Conservation (phyloP, 805 yeast genomes). For the Metschnikowia kunwiensis region DNA sequence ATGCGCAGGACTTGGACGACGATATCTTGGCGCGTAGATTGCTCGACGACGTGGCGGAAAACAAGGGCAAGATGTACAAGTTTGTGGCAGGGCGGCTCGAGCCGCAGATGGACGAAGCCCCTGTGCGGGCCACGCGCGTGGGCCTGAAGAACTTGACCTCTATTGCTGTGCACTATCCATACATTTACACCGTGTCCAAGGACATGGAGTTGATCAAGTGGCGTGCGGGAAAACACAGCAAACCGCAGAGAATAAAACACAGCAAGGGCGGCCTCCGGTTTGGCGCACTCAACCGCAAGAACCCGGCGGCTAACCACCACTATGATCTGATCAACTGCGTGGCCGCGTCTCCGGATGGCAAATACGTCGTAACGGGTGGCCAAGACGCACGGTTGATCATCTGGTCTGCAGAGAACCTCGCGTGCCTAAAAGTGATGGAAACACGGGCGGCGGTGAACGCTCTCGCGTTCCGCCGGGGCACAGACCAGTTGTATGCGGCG, state of each 20-base stretch:
- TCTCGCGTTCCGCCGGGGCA: constrained; percentile 69
- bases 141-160: constrained; percentile 58
- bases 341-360: constrained; percentile 86
- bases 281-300: constrained; percentile 36
- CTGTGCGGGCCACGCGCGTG: constrained; percentile 49
- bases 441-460: constrained; percentile 73
- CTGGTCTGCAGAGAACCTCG: constrained; percentile 79
- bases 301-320: constrained; percentile 67
- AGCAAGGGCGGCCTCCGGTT: constrained; percentile 58
- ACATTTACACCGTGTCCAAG: constrained; percentile 77
- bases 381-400: constrained; percentile 74
- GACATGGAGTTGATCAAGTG: constrained; percentile 79
- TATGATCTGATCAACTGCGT: constrained; percentile 70
- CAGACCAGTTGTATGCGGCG: constrained; percentile 86
- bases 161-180: constrained; percentile 54
- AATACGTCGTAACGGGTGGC: constrained; percentile 88
- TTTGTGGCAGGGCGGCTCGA: constrained; percentile 53
- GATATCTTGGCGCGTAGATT: constrained; percentile 80
- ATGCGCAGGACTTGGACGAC: constrained; percentile 86
- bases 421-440: constrained; percentile 74
- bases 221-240: constrained; percentile 47
- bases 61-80: constrained; percentile 78
- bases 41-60: constrained; percentile 85
- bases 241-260: constrained; percentile 64
- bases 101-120: constrained; percentile 34